phyloP scores from a whole-genome alignment of 2,329 filamentous ascomycete genomes.

The Alternaria angustiovoidea region DNA sequence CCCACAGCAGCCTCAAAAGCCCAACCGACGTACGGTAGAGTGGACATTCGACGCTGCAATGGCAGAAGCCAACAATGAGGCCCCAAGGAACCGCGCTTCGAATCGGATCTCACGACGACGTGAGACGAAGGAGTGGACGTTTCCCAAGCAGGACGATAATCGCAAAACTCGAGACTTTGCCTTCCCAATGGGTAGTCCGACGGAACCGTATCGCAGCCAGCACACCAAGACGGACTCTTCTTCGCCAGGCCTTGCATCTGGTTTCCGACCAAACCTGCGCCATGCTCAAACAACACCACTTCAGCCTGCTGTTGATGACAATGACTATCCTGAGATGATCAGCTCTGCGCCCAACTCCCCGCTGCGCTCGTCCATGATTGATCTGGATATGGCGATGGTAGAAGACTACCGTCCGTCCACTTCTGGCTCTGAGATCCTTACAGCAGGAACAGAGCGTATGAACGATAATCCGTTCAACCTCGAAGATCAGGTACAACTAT shows the following conservation, averaged over 20 bases:
- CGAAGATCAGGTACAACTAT: conserved; percentile 54
- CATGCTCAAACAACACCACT: conserved; percentile 54
- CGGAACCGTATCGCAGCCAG: conserved; percentile 22
- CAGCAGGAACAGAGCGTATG: conserved; percentile 50
- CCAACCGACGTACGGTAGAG: conserved; percentile 56
- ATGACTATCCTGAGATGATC: conserved; percentile 48
- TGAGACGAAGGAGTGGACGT: conserved; percentile 44
- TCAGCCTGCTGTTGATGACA: conserved; percentile 36
- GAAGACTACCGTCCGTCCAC: conserved; percentile 56
- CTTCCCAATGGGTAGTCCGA: conserved; percentile 43
- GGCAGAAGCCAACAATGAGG: conserved; percentile 48
- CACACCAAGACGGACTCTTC: conserved; percentile 28
- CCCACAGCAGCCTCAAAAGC: conserved; percentile 39
- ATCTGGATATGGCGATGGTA: conserved; percentile 50
- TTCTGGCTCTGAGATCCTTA: conserved; percentile 50
- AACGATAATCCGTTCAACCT: conserved; percentile 60
- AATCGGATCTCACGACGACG: conserved; percentile 45
- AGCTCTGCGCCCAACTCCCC: conserved; percentile 46
- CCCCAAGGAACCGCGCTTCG: conserved; percentile 38
- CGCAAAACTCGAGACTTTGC: conserved; percentile 48
- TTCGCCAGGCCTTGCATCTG: conserved; percentile 42
- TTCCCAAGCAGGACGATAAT: conserved; percentile 36
- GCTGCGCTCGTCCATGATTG: conserved; percentile 56
- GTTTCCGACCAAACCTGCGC: conserved; percentile 51
- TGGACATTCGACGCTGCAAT: conserved; percentile 59